Conservation (phyloP, 2,329 filamentous ascomycete genomes). For the Metarhizium brunneum region DNA sequence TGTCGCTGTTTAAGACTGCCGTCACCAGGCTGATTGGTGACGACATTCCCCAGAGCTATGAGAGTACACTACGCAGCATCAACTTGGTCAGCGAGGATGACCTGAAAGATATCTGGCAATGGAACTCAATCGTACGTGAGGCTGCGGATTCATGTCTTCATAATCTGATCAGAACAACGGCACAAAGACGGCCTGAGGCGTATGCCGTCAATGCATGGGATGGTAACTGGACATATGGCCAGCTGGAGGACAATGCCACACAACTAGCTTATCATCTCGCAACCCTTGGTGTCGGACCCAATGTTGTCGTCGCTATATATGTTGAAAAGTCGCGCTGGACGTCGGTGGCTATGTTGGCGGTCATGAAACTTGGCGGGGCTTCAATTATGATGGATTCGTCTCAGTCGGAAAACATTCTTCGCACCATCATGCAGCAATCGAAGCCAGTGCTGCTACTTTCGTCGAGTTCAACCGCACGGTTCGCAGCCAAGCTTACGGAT, state of each 20-base stretch:
- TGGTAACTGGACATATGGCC: conserved; percentile 12
- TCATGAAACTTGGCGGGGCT: conserved; percentile 17
- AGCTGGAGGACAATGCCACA: conserved; percentile 12
- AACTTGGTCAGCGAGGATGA: background rate
- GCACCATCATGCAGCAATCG: background rate
- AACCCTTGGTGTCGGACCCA: background rate
- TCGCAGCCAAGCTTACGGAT: background rate
- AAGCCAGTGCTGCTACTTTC: background rate
- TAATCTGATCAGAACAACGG: background rate
- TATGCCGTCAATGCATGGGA: conserved; percentile 14
- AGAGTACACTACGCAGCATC: background rate
- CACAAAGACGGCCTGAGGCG: background rate
- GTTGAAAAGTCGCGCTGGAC: conserved; percentile 17
- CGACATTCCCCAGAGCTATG: background rate
- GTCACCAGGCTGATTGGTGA: background rate
- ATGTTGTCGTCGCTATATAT: conserved; percentile 13
- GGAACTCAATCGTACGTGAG: conserved; percentile 1
- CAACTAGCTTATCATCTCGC: conserved; percentile 10
- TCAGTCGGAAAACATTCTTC: background rate
- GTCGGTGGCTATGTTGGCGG: conserved; percentile 14
- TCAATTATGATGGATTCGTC: conserved; percentile 9
- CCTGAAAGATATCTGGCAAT: conserved; percentile 3
- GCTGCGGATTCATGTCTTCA: background rate
- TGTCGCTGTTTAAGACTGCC: background rate
- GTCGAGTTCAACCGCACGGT: background rate